phyloP scores from a whole-genome alignment of 352 stramenopile species.

The Phytopythium cucurbitacearum region DNA sequence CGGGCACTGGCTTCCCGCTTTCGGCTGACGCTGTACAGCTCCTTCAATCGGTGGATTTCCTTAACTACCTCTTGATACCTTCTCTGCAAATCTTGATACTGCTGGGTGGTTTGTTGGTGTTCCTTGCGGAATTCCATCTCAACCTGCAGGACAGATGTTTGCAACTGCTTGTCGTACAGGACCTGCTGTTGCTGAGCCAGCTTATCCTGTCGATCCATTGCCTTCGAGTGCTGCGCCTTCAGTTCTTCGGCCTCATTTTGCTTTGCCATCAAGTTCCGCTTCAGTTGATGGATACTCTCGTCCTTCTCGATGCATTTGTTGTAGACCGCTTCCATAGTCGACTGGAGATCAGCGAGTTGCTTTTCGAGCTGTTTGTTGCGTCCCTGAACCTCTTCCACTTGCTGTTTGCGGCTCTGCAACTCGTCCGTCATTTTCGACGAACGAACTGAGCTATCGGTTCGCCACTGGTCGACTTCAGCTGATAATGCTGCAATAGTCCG shows the following conservation, averaged over 20 bases:
- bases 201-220: constrained; percentile 44
- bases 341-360: constrained; percentile 41
- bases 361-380: constrained; percentile 32
- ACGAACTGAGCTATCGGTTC: constrained; percentile 12
- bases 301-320: constrained; percentile 60
- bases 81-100: constrained; percentile 38
- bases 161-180: constrained; percentile 48
- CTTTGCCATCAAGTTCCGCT: constrained; percentile 32
- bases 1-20: constrained; percentile 38
- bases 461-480: constrained; percentile 14
- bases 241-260: constrained; percentile 47
- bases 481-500: constrained; percentile 2
- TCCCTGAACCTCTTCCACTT: constrained; percentile 23
- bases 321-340: constrained; percentile 33
- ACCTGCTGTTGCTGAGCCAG: constrained; percentile 56
- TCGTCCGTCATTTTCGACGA: constrained; percentile 17
- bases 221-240: constrained; percentile 40
- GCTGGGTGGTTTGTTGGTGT: constrained; percentile 34
- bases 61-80: constrained; percentile 38
- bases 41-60: constrained; percentile 30
- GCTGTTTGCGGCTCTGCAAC: constrained; percentile 26
- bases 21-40: constrained; percentile 44
- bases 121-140: constrained; percentile 76
- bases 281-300: constrained; percentile 46
- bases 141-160: constrained; percentile 49